A percentile compares a stretch with the other conserved stretches of the same genome.
Conservation (phyloP, 768 basidiomycete species). For the Mycena indigotica region DNA sequence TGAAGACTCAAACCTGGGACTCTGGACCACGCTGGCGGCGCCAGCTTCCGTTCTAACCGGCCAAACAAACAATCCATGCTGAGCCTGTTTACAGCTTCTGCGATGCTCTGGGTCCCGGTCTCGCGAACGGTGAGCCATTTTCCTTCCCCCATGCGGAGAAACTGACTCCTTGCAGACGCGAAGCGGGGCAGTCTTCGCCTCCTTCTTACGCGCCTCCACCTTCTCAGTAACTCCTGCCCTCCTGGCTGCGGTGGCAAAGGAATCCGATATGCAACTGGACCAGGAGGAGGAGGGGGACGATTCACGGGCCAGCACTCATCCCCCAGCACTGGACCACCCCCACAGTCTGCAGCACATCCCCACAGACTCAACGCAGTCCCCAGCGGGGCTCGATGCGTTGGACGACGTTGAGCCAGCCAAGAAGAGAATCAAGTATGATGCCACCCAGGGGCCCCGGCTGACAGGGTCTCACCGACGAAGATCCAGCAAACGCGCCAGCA, state of each 20-base stretch:
- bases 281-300: neutral
- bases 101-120: neutral
- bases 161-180: neutral
- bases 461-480: too few relatives aligned
- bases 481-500: too few relatives aligned
- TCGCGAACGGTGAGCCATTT: neutral
- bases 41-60: neutral
- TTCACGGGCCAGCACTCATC: too few relatives aligned
- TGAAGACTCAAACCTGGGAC: neutral
- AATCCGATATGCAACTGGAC: neutral
- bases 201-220: neutral
- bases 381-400: too few relatives aligned
- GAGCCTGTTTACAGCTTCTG: neutral
- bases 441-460: too few relatives aligned
- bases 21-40: neutral
- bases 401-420: too few relatives aligned
- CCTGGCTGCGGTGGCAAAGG: neutral
- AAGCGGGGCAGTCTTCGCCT: neutral
- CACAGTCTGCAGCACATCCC: too few relatives aligned
- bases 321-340: too few relatives aligned
- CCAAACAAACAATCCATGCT: neutral
- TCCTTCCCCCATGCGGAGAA: neutral
- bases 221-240: neutral
- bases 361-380: too few relatives aligned
- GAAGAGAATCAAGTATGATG: too few relatives aligned